phyloP scores from a whole-genome alignment of 768 basidiomycete species.

The Amanita inopinata region DNA sequence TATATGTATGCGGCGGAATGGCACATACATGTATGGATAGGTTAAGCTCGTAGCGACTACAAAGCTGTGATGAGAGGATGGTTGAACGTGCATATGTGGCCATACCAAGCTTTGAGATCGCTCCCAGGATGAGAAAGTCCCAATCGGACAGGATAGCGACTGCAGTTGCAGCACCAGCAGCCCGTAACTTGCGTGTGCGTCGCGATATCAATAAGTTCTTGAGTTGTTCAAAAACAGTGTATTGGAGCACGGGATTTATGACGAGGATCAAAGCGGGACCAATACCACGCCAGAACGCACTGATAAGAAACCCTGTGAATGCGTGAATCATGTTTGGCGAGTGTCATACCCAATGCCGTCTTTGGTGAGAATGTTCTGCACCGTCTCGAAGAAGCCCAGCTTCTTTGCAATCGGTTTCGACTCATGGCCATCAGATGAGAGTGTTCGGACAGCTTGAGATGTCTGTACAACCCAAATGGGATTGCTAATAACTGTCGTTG shows the following conservation, averaged over 20 bases:
- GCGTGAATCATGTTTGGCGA: neutral
- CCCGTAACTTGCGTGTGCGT: slow-evolving; percentile 44
- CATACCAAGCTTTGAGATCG: slow-evolving; percentile 80
- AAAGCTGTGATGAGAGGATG: neutral
- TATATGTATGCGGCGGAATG: neutral
- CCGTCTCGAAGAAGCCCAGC: slow-evolving; percentile 56
- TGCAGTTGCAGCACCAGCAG: slow-evolving; percentile 32
- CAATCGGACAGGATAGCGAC: slow-evolving; percentile 59
- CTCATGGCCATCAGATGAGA: slow-evolving; percentile 26
- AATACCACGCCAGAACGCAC: slow-evolving; percentile 89
- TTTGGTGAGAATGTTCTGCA: slow-evolving; percentile 57
- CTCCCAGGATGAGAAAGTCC: slow-evolving; percentile 95
- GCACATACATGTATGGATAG: slow-evolving; percentile 38
- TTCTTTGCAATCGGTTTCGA: slow-evolving; percentile 30
- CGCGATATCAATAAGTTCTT: slow-evolving; percentile 72
- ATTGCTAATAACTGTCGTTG: slow-evolving; percentile 83
- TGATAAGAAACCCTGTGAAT: slow-evolving; percentile 2
- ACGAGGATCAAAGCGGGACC: slow-evolving; percentile 91
- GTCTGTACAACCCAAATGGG: slow-evolving; percentile 98
- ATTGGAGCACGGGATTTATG: slow-evolving; percentile 90
- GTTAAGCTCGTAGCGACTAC: slow-evolving; percentile 40
- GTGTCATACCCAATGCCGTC: slow-evolving; percentile 46
- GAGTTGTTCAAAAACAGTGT: slow-evolving; percentile 92
- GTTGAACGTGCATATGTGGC: slow-evolving; percentile 4
- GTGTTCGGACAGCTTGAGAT: slow-evolving; percentile 65